A percentile compares a stretch with the other conserved stretches of the same genome.
phyloP scores from a whole-genome alignment of 129 eudicot genomes.

The Lactuca sativa region DNA sequence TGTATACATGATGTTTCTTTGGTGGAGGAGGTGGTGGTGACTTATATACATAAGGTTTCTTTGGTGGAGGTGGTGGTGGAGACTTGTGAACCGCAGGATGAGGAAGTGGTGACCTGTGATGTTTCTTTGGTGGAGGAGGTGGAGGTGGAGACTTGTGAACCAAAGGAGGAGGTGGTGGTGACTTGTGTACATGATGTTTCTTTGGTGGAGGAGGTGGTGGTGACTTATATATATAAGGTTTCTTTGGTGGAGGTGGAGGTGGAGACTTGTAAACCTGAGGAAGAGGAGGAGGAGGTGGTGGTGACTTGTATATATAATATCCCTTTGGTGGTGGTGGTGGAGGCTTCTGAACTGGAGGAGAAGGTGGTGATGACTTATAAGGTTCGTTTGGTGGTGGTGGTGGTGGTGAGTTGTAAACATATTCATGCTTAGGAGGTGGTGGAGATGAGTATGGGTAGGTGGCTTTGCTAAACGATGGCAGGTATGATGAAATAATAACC shows the following conservation, averaged over 20 bases:
- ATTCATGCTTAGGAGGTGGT: conserved; percentile 13
- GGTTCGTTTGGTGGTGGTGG: not conserved
- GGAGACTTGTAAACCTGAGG: not conserved
- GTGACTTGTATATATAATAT: not conserved
- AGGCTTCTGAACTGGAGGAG: not conserved
- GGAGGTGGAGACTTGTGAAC: conserved; percentile 19
- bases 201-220: conserved; percentile 15
- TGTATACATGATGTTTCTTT: not conserved
- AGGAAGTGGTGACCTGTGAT: conserved; percentile 7
- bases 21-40: conserved; percentile 18
- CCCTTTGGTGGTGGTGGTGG: conserved; percentile 6
- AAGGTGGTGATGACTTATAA: conserved; percentile 14
- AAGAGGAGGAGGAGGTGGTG: conserved; percentile 1
- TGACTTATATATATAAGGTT: not conserved
- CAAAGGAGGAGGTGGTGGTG: conserved; percentile 7
- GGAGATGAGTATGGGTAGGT: conserved; percentile 20
- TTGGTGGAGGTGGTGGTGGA: conserved; percentile 20
- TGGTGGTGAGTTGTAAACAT: conserved; percentile 11
- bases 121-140: not conserved
- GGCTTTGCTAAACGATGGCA: conserved; percentile 16
- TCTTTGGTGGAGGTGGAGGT: not conserved
- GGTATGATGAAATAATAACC: conserved; percentile 18
- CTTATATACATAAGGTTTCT: not conserved
- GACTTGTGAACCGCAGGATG: conserved; percentile 8
- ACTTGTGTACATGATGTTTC: not conserved